phyloP scores from a whole-genome alignment of 768 basidiomycete genomes.

The Lactarius evosmus region DNA sequence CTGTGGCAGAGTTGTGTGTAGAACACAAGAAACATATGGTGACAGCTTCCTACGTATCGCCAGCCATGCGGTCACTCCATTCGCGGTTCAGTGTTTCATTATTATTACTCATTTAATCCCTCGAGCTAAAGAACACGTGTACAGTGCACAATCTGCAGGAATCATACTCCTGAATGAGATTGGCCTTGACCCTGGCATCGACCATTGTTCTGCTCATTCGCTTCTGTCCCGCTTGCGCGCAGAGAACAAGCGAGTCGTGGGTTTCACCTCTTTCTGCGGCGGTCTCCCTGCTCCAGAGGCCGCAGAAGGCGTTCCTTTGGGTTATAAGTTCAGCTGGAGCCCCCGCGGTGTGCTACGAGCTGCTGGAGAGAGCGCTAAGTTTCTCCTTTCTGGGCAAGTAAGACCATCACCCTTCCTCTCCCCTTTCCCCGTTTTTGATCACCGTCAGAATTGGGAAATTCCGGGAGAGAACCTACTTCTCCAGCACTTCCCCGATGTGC shows the following conservation, averaged over 20 bases:
- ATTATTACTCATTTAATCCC: background rate
- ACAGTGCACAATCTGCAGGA: conserved; percentile 56
- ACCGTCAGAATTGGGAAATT: conserved; percentile 45
- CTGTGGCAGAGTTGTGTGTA: conserved; percentile 73
- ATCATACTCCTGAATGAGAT: conserved; percentile 87
- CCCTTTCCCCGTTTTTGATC: background rate
- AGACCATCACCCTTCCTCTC: background rate
- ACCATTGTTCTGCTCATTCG: conserved; percentile 82
- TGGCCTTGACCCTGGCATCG: conserved; percentile 85
- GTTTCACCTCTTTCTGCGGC: conserved; percentile 90
- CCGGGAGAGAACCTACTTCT: conserved; percentile 52
- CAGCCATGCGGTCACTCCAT: conserved; percentile 67
- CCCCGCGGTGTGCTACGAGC: conserved; percentile 84
- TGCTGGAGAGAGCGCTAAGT: conserved; percentile 68
- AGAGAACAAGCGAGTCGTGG: conserved; percentile 54
- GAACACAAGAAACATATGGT: conserved; percentile 68
- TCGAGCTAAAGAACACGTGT: background rate
- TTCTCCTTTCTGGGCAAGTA: conserved; percentile 56
- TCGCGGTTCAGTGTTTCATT: conserved; percentile 43
- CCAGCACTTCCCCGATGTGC: conserved; percentile 61
- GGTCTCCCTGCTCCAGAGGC: conserved; percentile 80
- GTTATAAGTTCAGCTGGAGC: conserved; percentile 95
- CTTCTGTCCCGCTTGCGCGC: conserved; percentile 52
- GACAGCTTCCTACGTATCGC: conserved; percentile 88
- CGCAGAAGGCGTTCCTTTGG: conserved; percentile 57